Base-by-base conservation (phyloP, 768 basidiomycete genomes). In the Russula griseocarnosa region DNA sequence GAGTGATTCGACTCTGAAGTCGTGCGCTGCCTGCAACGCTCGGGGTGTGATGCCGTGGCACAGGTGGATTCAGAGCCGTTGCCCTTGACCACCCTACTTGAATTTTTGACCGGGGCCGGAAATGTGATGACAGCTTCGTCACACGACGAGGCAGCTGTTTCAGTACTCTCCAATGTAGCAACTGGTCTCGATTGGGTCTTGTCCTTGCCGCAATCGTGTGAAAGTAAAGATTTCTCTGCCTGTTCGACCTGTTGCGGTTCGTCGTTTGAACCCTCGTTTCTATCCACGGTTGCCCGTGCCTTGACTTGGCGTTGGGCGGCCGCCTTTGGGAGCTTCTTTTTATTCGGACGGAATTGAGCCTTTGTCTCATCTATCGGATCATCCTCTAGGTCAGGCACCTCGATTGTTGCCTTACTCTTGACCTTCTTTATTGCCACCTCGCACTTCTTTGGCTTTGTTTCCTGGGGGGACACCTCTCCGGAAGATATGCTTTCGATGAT, bases 171-270 rank as follows among this genome's bases (percentile, higher is more conserved):
- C 18, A 42, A 52, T 26, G 56, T 20, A 44, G 50, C 30, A 30
- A n/a, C 30, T 14, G 18, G 14, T 16, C 42, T 46, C 26, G 52
- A 28, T 24, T 28, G 49, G 51, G 34, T 20, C 49, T 56, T 57
- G 11, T 55, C 46, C 58, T 58, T 32, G 30, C 49, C 55, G 42
- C 56, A 26, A 57, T 66, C 28, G 63, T 67, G 50, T 50, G 69
- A 36, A 40, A 60, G 53, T 10, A 42, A 20, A 36, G 65, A 14
- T 61, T 69, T 51, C 70, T 70, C 22, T 62, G 65, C 57, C 70
- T 70, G 57, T 42, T 62, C 59, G 30, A 49, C 26, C 18, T 50
- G 38, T 46, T 53, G 54, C 14, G 26, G 34, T 14, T 52, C 65
- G 20, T 52, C 57, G 3, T 56, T 46, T 7, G 51, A 51, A 22